Evolutionary conservation across 2,329 filamentous ascomycete species (phyloP).

Genomic region (Fusarium sp.): DNA sequence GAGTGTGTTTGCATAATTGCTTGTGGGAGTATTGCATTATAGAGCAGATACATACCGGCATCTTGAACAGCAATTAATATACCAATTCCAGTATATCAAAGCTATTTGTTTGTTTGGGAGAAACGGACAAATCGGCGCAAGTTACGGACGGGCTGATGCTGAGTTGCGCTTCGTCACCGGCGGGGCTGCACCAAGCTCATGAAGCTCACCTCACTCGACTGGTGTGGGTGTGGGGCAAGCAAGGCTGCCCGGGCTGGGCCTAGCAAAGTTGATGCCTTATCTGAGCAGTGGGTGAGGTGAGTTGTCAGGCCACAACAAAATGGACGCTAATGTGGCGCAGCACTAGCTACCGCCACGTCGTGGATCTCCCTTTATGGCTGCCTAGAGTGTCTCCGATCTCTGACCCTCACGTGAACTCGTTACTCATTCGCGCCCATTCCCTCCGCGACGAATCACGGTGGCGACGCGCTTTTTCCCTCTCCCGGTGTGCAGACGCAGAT

Average conservation of each 20-base stretch:
- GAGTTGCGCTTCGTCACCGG: slow-evolving; percentile 49
- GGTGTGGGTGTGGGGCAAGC: slow-evolving; percentile 50
- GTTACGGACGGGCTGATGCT: slow-evolving; percentile 36
- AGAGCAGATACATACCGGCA: slow-evolving; percentile 59
- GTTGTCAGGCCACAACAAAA: too few relatives aligned
- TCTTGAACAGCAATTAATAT: slow-evolving; percentile 54
- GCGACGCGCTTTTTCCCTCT: slow-evolving; percentile 38
- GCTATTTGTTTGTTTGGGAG: slow-evolving; percentile 15
- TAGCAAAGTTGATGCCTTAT: slow-evolving; percentile 43
- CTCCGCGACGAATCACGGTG: slow-evolving; percentile 39
- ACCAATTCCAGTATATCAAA: slow-evolving; percentile 44
- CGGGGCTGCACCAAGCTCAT: slow-evolving; percentile 50
- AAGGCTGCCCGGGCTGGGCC: slow-evolving; percentile 34
- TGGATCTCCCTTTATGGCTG: slow-evolving; percentile 48
- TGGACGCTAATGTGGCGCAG: slow-evolving; percentile 38
- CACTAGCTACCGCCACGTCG: slow-evolving; percentile 31
- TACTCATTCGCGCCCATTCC: slow-evolving; percentile 52
- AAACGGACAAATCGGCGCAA: slow-evolving; percentile 40
- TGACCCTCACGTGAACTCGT: slow-evolving; percentile 55
- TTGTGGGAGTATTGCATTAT: slow-evolving; percentile 7
- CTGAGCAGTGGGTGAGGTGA: too few relatives aligned
- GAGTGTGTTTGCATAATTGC: neutral
- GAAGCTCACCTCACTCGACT: slow-evolving; percentile 54
- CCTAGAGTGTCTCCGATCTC: slow-evolving; percentile 42
- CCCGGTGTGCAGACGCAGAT: slow-evolving; percentile 40